phyloP scores from a whole-genome alignment of 2,329 filamentous ascomycete species.

The Colletotrichum nymphaeae region DNA sequence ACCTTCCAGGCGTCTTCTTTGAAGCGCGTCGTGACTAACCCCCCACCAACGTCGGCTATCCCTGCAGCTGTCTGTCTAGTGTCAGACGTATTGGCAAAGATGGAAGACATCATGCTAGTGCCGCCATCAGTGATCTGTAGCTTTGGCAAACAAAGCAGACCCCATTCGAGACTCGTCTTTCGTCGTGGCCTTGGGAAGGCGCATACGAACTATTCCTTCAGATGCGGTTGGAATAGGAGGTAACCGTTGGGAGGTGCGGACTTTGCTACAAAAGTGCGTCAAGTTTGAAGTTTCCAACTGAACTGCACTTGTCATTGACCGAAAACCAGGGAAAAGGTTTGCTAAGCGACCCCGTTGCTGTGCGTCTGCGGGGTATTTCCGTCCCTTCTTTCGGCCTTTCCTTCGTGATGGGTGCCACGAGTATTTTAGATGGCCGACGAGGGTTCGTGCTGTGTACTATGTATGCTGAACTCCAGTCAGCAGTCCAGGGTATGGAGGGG shows the following conservation, averaged over 20 bases:
- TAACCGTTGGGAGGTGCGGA: background rate
- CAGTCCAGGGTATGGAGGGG: background rate
- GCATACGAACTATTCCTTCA: background rate
- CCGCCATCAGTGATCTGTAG: background rate
- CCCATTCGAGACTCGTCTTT: background rate
- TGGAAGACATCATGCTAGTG: background rate
- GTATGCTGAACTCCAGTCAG: too few relatives aligned
- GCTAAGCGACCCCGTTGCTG: constrained; percentile 22
- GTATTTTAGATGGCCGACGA: background rate
- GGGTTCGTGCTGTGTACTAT: too few relatives aligned
- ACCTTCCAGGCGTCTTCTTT: background rate
- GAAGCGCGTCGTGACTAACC: background rate
- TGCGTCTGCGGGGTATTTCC: constrained; percentile 27
- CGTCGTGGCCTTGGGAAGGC: background rate
- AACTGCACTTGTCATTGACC: constrained; percentile 13
- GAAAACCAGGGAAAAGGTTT: constrained; percentile 18
- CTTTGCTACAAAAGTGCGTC: background rate
- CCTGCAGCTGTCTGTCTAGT: background rate
- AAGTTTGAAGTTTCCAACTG: constrained; percentile 5
- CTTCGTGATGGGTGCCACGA: constrained; percentile 21
- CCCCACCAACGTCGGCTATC: background rate
- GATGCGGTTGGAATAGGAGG: background rate
- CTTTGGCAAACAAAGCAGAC: background rate
- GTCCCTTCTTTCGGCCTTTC: constrained; percentile 28
- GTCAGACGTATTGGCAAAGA: background rate